Evolutionary conservation across 129 eudicot species (phyloP).

Genomic region (Artemisia annua): DNA sequence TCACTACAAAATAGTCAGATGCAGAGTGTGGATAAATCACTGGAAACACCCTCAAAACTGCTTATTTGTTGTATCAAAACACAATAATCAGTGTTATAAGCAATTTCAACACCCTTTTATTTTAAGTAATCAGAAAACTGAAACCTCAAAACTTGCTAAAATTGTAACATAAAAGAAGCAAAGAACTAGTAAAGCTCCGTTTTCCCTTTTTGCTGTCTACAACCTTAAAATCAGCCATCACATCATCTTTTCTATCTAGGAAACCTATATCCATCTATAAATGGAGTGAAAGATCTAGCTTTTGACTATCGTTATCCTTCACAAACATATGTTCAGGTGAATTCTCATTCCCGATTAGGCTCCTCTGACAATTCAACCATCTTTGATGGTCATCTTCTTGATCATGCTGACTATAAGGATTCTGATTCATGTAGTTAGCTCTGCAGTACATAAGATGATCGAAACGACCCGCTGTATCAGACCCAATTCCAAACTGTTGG

Average conservation of each 20-base stretch:
- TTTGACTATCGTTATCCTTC: constrained; percentile 33
- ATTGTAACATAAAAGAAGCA: constrained; percentile 14
- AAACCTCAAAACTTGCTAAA: constrained; percentile 38
- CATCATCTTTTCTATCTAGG: constrained; percentile 32
- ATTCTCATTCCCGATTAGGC: constrained; percentile 21
- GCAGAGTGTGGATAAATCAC: too few species aligned
- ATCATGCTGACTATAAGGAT: constrained; percentile 36
- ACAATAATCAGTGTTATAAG: too few species aligned
- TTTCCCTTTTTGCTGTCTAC: constrained; percentile 1
- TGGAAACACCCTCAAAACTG: too few species aligned
- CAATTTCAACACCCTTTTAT: constrained; percentile 9
- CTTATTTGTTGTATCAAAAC: too few species aligned
- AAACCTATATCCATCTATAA: constrained; percentile 30
- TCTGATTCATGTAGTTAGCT: constrained; percentile 42
- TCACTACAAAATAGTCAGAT: too few species aligned
- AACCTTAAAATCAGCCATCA: too few species aligned
- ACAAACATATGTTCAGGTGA: constrained; percentile 32
- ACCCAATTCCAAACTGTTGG: constrained; percentile 64
- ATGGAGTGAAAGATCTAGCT: constrained; percentile 46
- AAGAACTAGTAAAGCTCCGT: constrained; percentile 32
- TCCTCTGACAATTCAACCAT: constrained; percentile 47
- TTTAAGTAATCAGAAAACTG: constrained; percentile 20
- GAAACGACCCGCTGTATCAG: constrained; percentile 50
- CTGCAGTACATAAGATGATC: constrained; percentile 46
- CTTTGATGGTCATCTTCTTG: constrained; percentile 47